Evolutionary conservation across 164 flowering plant species (phyloP).

Genomic region (Houttuynia cordata): DNA sequence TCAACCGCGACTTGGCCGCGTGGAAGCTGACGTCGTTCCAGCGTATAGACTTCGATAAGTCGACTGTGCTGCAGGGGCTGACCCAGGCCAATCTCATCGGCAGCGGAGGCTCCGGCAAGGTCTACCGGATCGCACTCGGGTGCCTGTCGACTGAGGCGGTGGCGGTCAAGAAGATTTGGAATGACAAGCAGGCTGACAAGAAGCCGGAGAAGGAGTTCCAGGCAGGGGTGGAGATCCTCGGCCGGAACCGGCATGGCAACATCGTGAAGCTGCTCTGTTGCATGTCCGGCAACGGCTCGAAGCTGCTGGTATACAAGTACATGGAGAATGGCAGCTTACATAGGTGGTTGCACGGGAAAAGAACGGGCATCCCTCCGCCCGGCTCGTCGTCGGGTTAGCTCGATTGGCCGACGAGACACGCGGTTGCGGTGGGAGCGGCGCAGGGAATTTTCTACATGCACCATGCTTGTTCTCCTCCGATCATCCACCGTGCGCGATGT

Average conservation of each 20-base stretch:
- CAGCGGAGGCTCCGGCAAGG: constrained; percentile 77
- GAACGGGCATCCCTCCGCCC: constrained; percentile 6
- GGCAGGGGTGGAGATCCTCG: constrained; percentile 60
- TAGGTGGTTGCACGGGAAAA: constrained; percentile 55
- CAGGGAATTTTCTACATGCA: constrained; percentile 87
- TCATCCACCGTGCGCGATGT: constrained; percentile 82
- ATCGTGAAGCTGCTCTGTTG: constrained; percentile 80
- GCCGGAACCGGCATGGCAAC: constrained; percentile 57
- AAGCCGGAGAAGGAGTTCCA: constrained; percentile 47
- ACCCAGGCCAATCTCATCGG: constrained; percentile 54
- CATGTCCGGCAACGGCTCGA: constrained; percentile 50
- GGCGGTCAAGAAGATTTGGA: constrained; percentile 78
- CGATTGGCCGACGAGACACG: constrained; percentile 67
- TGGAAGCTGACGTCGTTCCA: constrained; percentile 80
- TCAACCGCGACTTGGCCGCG: constrained; percentile 12
- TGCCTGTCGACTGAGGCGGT: constrained; percentile 26
- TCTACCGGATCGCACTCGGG: constrained; percentile 31
- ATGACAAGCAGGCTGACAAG: constrained; percentile 21
- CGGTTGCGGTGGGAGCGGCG: constrained; percentile 75
- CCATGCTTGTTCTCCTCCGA: constrained; percentile 61
- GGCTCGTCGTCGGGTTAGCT: constrained; percentile 7
- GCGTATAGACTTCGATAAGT: constrained; percentile 44
- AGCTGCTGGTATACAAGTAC: constrained; percentile 81
- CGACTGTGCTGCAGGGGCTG: constrained; percentile 35
- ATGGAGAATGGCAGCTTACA: constrained; percentile 73